Percentiles rank a stretch among this genome's conserved stretches.
Evolutionary conservation across 805 yeast species (phyloP).

Genomic region (Suhomyces canberraensis): DNA sequence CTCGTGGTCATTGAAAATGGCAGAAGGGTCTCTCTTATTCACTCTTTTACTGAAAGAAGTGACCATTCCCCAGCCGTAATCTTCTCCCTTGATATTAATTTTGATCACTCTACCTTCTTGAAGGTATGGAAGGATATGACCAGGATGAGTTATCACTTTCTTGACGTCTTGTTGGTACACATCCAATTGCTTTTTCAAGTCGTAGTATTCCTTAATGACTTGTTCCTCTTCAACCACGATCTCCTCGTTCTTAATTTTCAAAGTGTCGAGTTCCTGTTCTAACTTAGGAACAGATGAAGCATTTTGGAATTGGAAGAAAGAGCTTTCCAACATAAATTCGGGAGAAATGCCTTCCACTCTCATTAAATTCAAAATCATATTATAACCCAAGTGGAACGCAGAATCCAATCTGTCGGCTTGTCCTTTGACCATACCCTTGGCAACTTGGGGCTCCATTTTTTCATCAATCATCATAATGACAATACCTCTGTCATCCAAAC

Average conservation of each 20-base stretch:
- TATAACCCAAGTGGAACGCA: slow-evolving; percentile 95
- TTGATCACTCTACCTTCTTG: slow-evolving; percentile 86
- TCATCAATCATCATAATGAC: slow-evolving; percentile 99
- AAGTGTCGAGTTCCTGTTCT: slow-evolving; percentile 60
- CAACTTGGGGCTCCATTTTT: slow-evolving; percentile 99
- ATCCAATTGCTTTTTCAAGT: slow-evolving; percentile 67
- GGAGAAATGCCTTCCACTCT: slow-evolving; percentile 98
- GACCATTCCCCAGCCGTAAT: slow-evolving; percentile 97
- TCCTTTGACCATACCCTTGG: slow-evolving; percentile 99
- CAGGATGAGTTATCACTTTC: slow-evolving; percentile 86
- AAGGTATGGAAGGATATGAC: slow-evolving; percentile 75
- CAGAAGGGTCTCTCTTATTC: slow-evolving; percentile 56
- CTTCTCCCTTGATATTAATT: slow-evolving; percentile 55
- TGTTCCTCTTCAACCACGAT: slow-evolving; percentile 65
- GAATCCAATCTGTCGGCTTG: slow-evolving; percentile 97
- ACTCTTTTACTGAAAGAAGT: slow-evolving; percentile 70
- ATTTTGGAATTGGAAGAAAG: slow-evolving; percentile 94
- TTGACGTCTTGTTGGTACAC: slow-evolving; percentile 72
- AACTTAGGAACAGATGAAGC: slow-evolving; percentile 84
- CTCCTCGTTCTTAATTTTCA: slow-evolving; percentile 48
- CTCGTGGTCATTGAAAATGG: slow-evolving; percentile 76
- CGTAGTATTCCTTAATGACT: slow-evolving; percentile 77
- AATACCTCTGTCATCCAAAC: slow-evolving; percentile 97
- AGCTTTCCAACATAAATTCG: slow-evolving; percentile 91
- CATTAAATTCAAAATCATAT: slow-evolving; percentile 93